phyloP scores from a whole-genome alignment of 495 filamentous ascomycete species.

The Xylaria venustula region DNA sequence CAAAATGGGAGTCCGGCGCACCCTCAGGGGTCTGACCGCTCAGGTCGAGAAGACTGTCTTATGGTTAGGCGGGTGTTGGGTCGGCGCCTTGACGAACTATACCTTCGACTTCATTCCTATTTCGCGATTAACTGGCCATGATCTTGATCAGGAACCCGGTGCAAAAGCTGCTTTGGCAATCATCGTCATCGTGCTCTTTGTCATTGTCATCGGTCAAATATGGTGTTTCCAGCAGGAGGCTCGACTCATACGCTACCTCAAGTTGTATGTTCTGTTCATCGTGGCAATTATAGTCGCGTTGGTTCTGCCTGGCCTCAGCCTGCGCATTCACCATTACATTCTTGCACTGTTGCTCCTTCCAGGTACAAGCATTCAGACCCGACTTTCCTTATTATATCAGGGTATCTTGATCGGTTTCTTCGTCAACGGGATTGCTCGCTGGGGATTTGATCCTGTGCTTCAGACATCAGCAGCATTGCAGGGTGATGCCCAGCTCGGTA shows the following conservation, averaged over 20 bases:
- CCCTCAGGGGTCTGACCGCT: conserved; percentile 57
- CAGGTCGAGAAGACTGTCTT: conserved; percentile 72
- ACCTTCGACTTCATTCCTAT: conserved; percentile 85
- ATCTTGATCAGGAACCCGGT: conserved; percentile 74
- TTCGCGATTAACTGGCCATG: conserved; percentile 70
- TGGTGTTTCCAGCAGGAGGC: conserved; percentile 74
- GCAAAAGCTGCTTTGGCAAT: conserved; percentile 68
- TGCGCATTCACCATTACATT: conserved; percentile 95
- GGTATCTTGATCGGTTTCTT: conserved; percentile 88
- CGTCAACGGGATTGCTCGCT: conserved; percentile 87
- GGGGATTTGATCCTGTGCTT: conserved; percentile 90
- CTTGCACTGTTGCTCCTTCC: conserved; percentile 78
- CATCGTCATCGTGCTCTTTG: conserved; percentile 60
- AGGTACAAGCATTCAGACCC: conserved; percentile 78
- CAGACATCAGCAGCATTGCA: conserved; percentile 73
- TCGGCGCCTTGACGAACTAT: conserved; percentile 79
- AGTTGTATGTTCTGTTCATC: conserved; percentile 65
- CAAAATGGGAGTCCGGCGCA: conserved; percentile 56
- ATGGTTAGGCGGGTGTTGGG: conserved; percentile 72
- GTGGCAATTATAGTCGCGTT: conserved; percentile 60
- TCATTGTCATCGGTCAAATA: conserved; percentile 64
- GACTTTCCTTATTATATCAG: conserved; percentile 76
- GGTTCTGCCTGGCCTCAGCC: conserved; percentile 72
- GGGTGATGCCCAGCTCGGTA: conserved; percentile 67
- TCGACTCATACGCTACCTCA: conserved; percentile 65